Percentiles rank a stretch among this genome's conserved stretches.
phyloP scores from a whole-genome alignment of 768 basidiomycete species.

The Tubosaeta brunneosetosa region DNA sequence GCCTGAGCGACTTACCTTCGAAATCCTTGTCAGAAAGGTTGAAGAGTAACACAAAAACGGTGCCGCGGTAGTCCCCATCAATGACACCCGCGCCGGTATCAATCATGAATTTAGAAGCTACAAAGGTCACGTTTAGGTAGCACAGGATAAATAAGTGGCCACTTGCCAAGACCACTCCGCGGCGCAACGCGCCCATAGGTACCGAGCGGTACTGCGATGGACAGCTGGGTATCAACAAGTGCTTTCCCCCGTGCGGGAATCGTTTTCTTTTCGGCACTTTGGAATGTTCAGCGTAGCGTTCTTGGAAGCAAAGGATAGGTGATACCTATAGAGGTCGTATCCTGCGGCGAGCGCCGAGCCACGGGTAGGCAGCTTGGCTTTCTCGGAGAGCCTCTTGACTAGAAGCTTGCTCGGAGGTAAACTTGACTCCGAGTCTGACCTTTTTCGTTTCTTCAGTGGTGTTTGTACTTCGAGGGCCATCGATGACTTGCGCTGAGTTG shows the following conservation, averaged over 20 bases:
- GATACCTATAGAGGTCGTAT: slow-evolving; percentile 89
- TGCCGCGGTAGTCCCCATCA: slow-evolving; percentile 93
- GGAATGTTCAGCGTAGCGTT: slow-evolving; percentile 1
- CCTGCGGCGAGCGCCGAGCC: slow-evolving; percentile 87
- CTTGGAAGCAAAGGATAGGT: background rate
- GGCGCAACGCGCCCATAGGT: slow-evolving; percentile 98
- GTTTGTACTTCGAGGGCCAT: slow-evolving; percentile 28
- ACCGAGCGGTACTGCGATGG: slow-evolving; percentile 88
- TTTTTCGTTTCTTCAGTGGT: slow-evolving; percentile 56
- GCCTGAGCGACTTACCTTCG: slow-evolving; percentile 45
- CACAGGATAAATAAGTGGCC: background rate
- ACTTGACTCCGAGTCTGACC: slow-evolving; percentile 39
- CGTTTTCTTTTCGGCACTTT: slow-evolving; percentile 76
- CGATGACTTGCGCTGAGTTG: background rate
- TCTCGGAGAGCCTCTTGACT: slow-evolving; percentile 79
- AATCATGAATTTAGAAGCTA: slow-evolving; percentile 96
- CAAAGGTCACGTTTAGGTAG: background rate
- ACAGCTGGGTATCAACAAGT: slow-evolving; percentile 84
- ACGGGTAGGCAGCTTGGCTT: slow-evolving; percentile 79
- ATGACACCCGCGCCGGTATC: slow-evolving; percentile 97
- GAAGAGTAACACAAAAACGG: slow-evolving; percentile 88
- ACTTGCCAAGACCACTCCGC: slow-evolving; percentile 87
- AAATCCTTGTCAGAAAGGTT: slow-evolving; percentile 91
- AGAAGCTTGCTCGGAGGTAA: slow-evolving; percentile 53
- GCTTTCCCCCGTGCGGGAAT: slow-evolving; percentile 92